Evolutionary conservation across 1,284 basidiomycete species (phyloP), one percentile per base, ranked within the genome.

Genomic region (Ceratobasidium sp.): DNA sequence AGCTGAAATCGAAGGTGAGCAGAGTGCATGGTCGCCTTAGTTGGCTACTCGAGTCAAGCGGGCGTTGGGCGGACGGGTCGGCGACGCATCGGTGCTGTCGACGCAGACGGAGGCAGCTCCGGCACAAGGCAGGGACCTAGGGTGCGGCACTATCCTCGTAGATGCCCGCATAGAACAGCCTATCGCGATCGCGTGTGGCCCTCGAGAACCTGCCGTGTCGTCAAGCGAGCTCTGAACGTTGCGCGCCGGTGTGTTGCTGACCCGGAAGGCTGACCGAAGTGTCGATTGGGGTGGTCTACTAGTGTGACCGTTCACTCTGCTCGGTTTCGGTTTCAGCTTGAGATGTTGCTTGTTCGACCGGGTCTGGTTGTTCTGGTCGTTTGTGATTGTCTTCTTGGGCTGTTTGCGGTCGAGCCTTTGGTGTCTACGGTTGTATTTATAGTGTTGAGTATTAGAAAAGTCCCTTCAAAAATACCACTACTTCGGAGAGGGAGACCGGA

Each of bases 31-130:
- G 9, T 3, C 46, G 17, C 46, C 1, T 7, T 3, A 10, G 46
- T 48, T 1, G 46, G 17, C 46, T 17, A 7, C 46, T 48, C 7
- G 46, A 13, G 46, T 48, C 7, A 7, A 48, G 10, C 17, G 46
- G 46, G 9, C 12, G 46, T 48, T 7, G 44, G 64, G 9, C 40
- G 64, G 86, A 77, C 46, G 46, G 46, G 46, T 48, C 46, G 46
- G 7, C 46, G 7, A 64, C 84, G 64, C 86, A 48, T 48, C 85
- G 7, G 46, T 9, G 23, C 28, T 38, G 28, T 62, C 38, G 59
- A 62, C 38, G 38, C 59, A 62, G n/a, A 42, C 59, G 17, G 59
- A 38, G 38, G 40, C 59, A 62, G 38, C 59, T 62, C 59, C 59
- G 59, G n/a, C 59, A 62, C 40, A 42, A 42, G 40, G 59, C 40